These are phyloP conservation scores for Inonotus obliquus DNA, from an alignment of 1,284 basidiomycete genomes.

Conservation along the genomic window DNA sequence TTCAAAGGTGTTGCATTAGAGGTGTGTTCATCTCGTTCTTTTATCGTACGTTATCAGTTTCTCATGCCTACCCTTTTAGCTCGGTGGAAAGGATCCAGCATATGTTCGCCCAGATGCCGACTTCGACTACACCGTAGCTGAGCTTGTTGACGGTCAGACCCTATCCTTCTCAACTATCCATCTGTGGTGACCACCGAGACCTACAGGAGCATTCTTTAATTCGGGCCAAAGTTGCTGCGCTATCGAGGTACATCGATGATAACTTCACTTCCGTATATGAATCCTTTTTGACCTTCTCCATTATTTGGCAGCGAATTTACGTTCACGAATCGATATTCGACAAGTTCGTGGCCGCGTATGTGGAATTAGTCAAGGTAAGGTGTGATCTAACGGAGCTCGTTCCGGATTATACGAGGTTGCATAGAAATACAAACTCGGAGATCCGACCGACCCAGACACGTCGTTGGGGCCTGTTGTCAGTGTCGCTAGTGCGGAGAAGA, in stretches of 20 bases:
- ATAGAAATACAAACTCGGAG: conserved; percentile 78
- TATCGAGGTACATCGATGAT: conserved; percentile 55
- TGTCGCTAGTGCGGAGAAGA: conserved; percentile 75
- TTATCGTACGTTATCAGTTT: not conserved
- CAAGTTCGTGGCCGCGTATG: conserved; percentile 73
- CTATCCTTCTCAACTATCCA: conserved; percentile 3
- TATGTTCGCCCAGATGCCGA: conserved; percentile 89
- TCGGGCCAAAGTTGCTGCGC: conserved; percentile 92
- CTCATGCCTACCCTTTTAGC: conserved; percentile 39
- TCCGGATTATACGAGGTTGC: not conserved
- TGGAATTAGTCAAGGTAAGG: conserved; percentile 65
- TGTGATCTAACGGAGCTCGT: not conserved
- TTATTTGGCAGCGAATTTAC: conserved; percentile 73
- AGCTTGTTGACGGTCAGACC: conserved; percentile 80
- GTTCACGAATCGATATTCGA: conserved; percentile 85
- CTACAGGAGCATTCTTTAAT: conserved; percentile 85
- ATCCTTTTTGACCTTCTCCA: not conserved
- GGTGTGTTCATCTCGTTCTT: conserved; percentile 33
- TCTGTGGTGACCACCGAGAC: not conserved
- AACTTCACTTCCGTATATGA: not conserved
- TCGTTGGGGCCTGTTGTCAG: conserved; percentile 92
- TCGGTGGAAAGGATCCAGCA: conserved; percentile 95
- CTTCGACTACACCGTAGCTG: conserved; percentile 74
- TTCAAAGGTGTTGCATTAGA: conserved; percentile 83
- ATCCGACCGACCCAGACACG: conserved; percentile 71